These are phyloP conservation scores for Mycena chlorophos DNA, from an alignment of 768 basidiomycete genomes.

Conservation along the genomic window DNA sequence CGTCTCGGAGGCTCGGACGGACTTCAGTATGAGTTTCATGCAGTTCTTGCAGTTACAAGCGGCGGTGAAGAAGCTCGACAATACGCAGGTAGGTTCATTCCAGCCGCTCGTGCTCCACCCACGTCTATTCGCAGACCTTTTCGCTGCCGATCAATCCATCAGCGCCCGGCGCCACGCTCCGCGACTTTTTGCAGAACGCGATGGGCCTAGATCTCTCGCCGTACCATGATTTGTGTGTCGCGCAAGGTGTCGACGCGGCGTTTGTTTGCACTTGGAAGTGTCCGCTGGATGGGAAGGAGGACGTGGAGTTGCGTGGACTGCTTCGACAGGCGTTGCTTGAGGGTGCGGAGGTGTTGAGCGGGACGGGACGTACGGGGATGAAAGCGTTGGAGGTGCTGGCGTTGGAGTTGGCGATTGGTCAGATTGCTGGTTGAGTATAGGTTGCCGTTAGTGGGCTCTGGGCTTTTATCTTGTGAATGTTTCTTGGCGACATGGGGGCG, in stretches of 20 bases:
- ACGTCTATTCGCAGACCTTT: neutral
- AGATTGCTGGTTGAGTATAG: too few relatives aligned
- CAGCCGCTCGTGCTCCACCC: neutral
- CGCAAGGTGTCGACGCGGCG: slow-evolving; percentile 2
- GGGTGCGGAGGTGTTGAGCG: neutral
- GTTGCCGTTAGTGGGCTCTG: too few relatives aligned
- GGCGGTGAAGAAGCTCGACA: neutral
- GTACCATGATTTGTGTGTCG: neutral
- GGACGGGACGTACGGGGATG: neutral
- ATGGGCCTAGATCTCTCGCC: slow-evolving; percentile 9
- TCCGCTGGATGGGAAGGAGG: neutral
- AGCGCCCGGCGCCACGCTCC: neutral
- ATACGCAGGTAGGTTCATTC: neutral
- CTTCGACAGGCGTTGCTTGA: neutral
- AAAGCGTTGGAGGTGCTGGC: slow-evolving; percentile 8
- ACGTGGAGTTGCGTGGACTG: neutral
- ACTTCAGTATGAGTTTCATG: neutral
- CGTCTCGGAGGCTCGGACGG: neutral
- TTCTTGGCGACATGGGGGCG: too few relatives aligned
- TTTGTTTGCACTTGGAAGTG: neutral
- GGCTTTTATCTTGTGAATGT: too few relatives aligned
- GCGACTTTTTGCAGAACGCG: slow-evolving; percentile 6
- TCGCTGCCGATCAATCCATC: neutral
- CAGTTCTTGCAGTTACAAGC: neutral
- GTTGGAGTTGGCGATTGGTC: slow-evolving; percentile 4